Conservation (phyloP, 257 asterid species). For the Penstemon eatonii region DNA sequence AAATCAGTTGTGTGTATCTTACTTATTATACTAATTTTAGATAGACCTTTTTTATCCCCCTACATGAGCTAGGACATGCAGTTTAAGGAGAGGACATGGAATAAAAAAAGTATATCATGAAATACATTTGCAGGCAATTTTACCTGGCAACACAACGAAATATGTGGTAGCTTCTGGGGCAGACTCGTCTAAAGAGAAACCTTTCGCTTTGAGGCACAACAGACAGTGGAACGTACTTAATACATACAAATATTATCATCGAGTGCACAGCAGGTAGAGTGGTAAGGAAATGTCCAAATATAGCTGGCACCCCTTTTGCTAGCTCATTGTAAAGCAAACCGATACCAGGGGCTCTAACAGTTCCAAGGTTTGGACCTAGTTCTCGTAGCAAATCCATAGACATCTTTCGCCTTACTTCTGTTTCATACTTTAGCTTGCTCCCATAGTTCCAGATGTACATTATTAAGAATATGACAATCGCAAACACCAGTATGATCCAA, state of each 20-base stretch:
- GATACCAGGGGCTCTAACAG: conserved; percentile 95
- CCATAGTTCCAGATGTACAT: conserved; percentile 98
- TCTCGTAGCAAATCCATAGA: conserved; percentile 81
- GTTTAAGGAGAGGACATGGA: conserved; percentile 21
- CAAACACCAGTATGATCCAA: conserved; percentile 90
- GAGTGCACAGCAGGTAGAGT: conserved; percentile 97
- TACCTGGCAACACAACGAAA: conserved; percentile 99
- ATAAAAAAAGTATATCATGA: conserved; percentile 7
- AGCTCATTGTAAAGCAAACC: conserved; percentile 89
- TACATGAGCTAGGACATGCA: conserved; percentile 20
- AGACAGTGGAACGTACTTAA: conserved; percentile 89
- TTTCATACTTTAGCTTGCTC: conserved; percentile 84
- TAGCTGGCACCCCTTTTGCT: conserved; percentile 89
- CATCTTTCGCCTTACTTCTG: conserved; percentile 84
- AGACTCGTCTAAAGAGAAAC: conserved; percentile 86
- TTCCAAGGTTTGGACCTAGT: conserved; percentile 85
- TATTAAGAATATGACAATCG: conserved; percentile 67
- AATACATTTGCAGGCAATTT: neutral
- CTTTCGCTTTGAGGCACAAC: conserved; percentile 88
- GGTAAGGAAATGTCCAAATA: conserved; percentile 90
- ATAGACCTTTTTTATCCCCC: neutral
- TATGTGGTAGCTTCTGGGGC: conserved; percentile 82
- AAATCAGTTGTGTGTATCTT: conserved; percentile 18
- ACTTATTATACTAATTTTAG: neutral
- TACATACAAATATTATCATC: conserved; percentile 88